A percentile compares a stretch with the other conserved stretches of the same genome.
phyloP scores from a whole-genome alignment of 139 green algal genomes.

The Chlorella sp. region DNA sequence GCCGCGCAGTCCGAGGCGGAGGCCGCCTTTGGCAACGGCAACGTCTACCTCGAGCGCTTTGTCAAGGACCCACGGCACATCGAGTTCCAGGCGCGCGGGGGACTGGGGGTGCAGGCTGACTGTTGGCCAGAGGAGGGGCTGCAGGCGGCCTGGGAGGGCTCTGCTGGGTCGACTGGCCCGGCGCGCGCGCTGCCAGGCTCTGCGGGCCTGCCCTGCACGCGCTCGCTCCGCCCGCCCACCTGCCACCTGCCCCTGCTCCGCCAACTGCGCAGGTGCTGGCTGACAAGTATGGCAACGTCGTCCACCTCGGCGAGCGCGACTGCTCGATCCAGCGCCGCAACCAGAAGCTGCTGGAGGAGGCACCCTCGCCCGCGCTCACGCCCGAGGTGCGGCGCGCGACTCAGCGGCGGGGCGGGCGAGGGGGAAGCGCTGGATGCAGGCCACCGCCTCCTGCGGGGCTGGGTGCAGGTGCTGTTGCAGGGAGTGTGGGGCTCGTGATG shows the following conservation, averaged over 20 bases:
- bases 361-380: conserved; percentile 84
- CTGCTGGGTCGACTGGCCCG: too few relatives aligned
- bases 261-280: conserved; percentile 89
- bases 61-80: conserved; percentile 95
- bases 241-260: neutral
- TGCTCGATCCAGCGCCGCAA: conserved; percentile 97
- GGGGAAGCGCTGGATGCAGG: neutral
- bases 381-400: conserved; percentile 57
- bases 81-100: conserved; percentile 89
- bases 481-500: too few relatives aligned
- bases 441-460: too few relatives aligned
- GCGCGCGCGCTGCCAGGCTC: too few relatives aligned
- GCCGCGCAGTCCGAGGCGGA: conserved; percentile 87
- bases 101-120: neutral
- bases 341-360: conserved; percentile 98
- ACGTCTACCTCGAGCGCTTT: conserved; percentile 93
- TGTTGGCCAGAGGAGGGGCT: too few relatives aligned
- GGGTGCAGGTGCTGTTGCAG: too few relatives aligned
- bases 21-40: conserved; percentile 94
- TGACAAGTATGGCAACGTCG: conserved; percentile 94
- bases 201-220: too few relatives aligned
- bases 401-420: neutral
- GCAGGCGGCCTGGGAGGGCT: too few relatives aligned
- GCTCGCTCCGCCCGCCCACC: too few relatives aligned
- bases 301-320: conserved; percentile 96